Conservation (phyloP, 257 asterid genomes). For the Rhazya stricta region DNA sequence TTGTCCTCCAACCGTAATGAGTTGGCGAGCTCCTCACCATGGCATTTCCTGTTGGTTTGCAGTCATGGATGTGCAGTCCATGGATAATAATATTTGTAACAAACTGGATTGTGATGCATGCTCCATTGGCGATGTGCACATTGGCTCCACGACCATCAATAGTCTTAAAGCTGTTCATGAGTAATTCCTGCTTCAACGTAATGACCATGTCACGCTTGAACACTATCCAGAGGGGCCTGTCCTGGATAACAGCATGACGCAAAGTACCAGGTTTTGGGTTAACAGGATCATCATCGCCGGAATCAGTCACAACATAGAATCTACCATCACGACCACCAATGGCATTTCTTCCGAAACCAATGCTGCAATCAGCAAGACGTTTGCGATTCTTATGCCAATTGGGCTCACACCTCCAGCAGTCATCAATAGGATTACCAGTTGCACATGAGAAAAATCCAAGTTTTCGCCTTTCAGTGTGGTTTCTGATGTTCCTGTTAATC, state of each 20-base stretch:
- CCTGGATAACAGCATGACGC: constrained; percentile 93
- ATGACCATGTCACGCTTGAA: constrained; percentile 90
- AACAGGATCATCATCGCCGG: constrained; percentile 68
- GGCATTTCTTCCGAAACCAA: constrained; percentile 91
- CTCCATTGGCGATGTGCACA: constrained; percentile 84
- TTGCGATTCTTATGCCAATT: constrained; percentile 85
- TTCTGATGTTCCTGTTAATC: constrained; percentile 59
- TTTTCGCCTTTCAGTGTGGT: constrained; percentile 78
- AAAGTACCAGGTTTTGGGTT: constrained; percentile 87
- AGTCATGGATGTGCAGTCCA: constrained; percentile 79
- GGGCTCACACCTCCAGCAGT: constrained; percentile 86
- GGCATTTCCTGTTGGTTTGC: constrained; percentile 85
- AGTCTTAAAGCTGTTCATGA: constrained; percentile 88
- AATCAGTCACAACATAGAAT: constrained; percentile 70
- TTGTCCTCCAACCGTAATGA: constrained; percentile 87
- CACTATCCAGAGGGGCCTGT: constrained; percentile 81
- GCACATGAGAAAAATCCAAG: constrained; percentile 87
- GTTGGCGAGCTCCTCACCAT: constrained; percentile 84
- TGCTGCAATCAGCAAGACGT: constrained; percentile 79
- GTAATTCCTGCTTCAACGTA: constrained; percentile 70
- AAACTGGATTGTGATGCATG: constrained; percentile 66
- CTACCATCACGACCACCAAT: constrained; percentile 88
- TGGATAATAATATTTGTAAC: constrained; percentile 75
- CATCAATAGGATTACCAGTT: constrained; percentile 88
- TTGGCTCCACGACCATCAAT: constrained; percentile 81